A percentile compares a stretch with the other conserved stretches of the same genome.
These are phyloP conservation scores for Phlebiopsis gigantea DNA, from an alignment of 768 basidiomycete species.

Conservation along the genomic window DNA sequence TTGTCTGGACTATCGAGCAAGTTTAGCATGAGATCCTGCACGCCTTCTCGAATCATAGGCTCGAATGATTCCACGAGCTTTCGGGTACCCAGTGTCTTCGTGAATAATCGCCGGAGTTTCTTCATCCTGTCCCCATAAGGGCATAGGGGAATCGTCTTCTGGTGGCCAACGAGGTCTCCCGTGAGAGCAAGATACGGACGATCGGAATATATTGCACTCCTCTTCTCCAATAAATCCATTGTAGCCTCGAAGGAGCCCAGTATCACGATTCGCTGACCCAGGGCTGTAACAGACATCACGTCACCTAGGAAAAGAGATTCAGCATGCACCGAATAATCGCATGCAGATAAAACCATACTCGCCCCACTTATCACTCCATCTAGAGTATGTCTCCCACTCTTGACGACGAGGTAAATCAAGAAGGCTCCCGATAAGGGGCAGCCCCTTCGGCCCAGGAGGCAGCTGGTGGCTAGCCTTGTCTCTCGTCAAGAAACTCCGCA, in stretches of 20 bases:
- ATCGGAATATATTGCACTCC: constrained; percentile 22
- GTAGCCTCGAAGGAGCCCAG: constrained; percentile 21
- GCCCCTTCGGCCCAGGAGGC: constrained; percentile 21
- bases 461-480: background rate
- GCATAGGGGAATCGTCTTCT: constrained; percentile 16
- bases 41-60: constrained; percentile 26
- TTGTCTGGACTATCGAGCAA: constrained; percentile 23
- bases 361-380: constrained; percentile 16
- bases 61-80: constrained; percentile 22
- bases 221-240: constrained; percentile 23
- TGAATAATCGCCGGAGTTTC: constrained; percentile 20
- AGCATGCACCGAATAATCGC: background rate
- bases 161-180: constrained; percentile 18
- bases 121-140: constrained; percentile 22
- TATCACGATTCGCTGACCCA: constrained; percentile 20
- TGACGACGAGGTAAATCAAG: constrained; percentile 14
- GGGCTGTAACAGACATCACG: constrained; percentile 16
- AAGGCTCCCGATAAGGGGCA: constrained; percentile 22
- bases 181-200: constrained; percentile 18
- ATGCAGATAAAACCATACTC: background rate
- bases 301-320: constrained; percentile 15
- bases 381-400: constrained; percentile 13
- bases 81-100: constrained; percentile 19
- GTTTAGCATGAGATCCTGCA: constrained; percentile 25
- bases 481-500: background rate